Evolutionary conservation across 2,329 filamentous ascomycete genomes (phyloP).

Genomic region (Botrytis sinoallii): DNA sequence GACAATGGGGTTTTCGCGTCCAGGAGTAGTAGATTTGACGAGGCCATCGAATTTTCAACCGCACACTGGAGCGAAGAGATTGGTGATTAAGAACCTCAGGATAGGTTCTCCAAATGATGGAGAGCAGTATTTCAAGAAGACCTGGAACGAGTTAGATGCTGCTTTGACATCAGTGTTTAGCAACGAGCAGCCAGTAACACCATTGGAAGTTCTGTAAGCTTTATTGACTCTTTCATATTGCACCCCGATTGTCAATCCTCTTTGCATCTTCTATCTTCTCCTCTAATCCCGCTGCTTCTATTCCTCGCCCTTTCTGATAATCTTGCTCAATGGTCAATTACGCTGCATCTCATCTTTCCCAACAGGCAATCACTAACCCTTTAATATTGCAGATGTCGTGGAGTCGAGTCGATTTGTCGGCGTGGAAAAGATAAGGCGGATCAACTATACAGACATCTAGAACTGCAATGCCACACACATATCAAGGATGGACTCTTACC

Average conservation of each 20-base stretch:
- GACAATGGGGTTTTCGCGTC: constrained; percentile 22
- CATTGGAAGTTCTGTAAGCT: constrained; percentile 69
- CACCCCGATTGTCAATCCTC: neutral
- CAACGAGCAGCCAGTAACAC: constrained; percentile 59
- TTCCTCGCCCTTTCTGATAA: neutral
- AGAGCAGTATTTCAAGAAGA: constrained; percentile 73
- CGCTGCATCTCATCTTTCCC: neutral
- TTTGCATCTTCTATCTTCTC: neutral
- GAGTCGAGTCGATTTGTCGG: constrained; percentile 87
- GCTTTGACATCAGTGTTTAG: constrained; percentile 73
- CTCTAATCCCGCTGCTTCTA: neutral
- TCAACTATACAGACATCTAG: constrained; percentile 64
- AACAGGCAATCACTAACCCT: neutral
- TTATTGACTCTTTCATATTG: neutral
- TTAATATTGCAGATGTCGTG: constrained; percentile 56
- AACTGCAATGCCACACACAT: constrained; percentile 63
- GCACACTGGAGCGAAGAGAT: constrained; percentile 73
- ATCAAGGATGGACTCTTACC: constrained; percentile 60
- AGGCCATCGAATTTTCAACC: constrained; percentile 57
- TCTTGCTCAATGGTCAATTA: neutral
- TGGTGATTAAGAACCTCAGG: constrained; percentile 91
- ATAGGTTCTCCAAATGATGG: constrained; percentile 58
- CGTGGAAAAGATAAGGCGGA: constrained; percentile 61
- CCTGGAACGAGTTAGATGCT: constrained; percentile 69
- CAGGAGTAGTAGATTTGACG: constrained; percentile 31